These are phyloP conservation scores for Inonotus hispidus DNA, from an alignment of 1,284 basidiomycete species.

Conservation along the genomic window DNA sequence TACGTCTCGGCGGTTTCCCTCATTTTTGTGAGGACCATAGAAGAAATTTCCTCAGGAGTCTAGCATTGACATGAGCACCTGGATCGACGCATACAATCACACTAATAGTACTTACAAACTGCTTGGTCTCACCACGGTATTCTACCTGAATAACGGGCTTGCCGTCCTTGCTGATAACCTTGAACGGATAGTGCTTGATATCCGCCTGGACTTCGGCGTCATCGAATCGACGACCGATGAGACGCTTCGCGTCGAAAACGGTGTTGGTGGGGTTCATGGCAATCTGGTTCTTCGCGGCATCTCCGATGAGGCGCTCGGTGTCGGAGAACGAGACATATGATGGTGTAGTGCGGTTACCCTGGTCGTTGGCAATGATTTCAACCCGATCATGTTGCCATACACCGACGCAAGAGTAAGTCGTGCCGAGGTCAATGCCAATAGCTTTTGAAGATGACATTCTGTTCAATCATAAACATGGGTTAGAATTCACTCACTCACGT, in stretches of 20 bases:
- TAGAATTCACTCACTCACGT: background rate
- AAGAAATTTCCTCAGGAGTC: constrained; percentile 95
- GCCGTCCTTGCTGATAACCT: constrained; percentile 72
- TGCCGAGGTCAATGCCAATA: constrained; percentile 90
- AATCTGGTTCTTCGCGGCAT: constrained; percentile 95
- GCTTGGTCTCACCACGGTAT: constrained; percentile 89
- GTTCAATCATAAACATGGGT: background rate
- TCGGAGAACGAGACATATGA: constrained; percentile 94
- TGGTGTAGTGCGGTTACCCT: constrained; percentile 95
- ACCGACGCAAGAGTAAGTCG: constrained; percentile 74
- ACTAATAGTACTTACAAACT: constrained; percentile 65
- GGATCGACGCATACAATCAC: constrained; percentile 4
- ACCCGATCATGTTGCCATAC: constrained; percentile 99
- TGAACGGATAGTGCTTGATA: constrained; percentile 96
- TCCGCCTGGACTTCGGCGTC: constrained; percentile 92
- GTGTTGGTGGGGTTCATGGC: constrained; percentile 82
- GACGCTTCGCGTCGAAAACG: constrained; percentile 86
- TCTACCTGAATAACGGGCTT: constrained; percentile 89
- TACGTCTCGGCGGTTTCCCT: constrained; percentile 98
- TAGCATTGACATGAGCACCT: constrained; percentile 27
- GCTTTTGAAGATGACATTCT: constrained; percentile 69
- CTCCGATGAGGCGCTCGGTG: constrained; percentile 90
- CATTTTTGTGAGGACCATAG: constrained; percentile 98
- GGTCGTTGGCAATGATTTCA: constrained; percentile 97
- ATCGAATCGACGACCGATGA: constrained; percentile 81